These are phyloP conservation scores for Kregervanrija pseudodelftensis DNA, from an alignment of 805 yeast species.

Conservation along the genomic window DNA sequence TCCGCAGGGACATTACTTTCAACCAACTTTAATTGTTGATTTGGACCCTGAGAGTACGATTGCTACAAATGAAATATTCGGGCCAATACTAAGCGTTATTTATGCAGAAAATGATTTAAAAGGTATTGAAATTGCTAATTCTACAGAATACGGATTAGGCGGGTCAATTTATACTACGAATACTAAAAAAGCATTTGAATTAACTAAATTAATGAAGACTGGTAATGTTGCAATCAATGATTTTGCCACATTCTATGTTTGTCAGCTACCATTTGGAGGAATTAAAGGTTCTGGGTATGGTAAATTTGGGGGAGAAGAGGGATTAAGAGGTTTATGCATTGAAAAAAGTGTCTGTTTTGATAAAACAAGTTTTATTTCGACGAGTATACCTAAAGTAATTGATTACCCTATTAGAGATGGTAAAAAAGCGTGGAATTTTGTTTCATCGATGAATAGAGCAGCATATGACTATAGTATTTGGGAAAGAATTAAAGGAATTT, in stretches of 20 bases:
- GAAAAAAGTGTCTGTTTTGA: slow-evolving; percentile 87
- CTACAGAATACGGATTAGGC: slow-evolving; percentile 86
- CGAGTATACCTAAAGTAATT: slow-evolving; percentile 78
- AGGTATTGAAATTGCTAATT: slow-evolving; percentile 73
- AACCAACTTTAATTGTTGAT: slow-evolving; percentile 81
- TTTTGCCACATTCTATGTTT: slow-evolving; percentile 92
- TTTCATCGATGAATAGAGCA: slow-evolving; percentile 70
- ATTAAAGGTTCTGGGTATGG: slow-evolving; percentile 91
- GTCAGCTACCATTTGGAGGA: slow-evolving; percentile 98
- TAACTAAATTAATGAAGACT: slow-evolving; percentile 58
- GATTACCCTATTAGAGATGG: slow-evolving; percentile 88
- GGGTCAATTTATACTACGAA: slow-evolving; percentile 78
- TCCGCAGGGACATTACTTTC: slow-evolving; percentile 91
- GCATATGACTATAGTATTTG: slow-evolving; percentile 75
- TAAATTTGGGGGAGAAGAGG: slow-evolving; percentile 97
- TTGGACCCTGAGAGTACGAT: slow-evolving; percentile 71
- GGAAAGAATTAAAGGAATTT: slow-evolving; percentile 54
- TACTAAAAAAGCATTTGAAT: slow-evolving; percentile 47
- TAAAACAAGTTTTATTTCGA: slow-evolving; percentile 67
- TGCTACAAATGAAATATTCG: slow-evolving; percentile 89
- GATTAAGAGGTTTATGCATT: slow-evolving; percentile 80
- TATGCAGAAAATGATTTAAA: slow-evolving; percentile 59
- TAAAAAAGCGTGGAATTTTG: slow-evolving; percentile 83
- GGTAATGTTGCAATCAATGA: slow-evolving; percentile 98
- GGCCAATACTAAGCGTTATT: slow-evolving; percentile 80